Evolutionary conservation across 1,284 basidiomycete genomes (phyloP), one percentile per base, ranked within the genome.

Genomic region (Ustilago tritici): DNA sequence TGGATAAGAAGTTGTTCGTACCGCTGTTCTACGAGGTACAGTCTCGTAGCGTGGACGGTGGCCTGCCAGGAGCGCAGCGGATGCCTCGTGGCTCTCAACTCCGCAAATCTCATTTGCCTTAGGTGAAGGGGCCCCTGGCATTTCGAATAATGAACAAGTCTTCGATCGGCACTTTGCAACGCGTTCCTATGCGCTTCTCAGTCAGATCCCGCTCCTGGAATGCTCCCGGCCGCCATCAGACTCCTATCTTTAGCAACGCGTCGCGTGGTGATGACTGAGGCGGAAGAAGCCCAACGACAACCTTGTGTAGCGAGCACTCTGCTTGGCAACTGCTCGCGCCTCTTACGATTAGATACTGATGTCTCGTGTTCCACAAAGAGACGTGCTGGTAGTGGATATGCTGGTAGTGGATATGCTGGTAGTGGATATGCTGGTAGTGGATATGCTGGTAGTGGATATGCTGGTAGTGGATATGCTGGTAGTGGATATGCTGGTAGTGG

Each of bases 71-170:
- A 46, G 49, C 38, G 38, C 55, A 43, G 28, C 36, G 36, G 38
- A 3, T 9, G 41, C 36, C 41, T 8, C 31, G 56, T 46, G 15
- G 40, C 23, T 54, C 28, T 17, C 53, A 62, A 56, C 61, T 62
- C 61, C 61, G 61, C 61, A 55, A 41, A 62, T 62, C 61, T 62
- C 34, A 34, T 28, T 19, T 10, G 34, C 53, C 14, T 4, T 46
- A 35, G 9, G 54, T 14, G 35, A 52, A 32, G 23, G 32, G 3
- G 11, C 58, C 38, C 58, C 58, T 60, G 54, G 43, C 61, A 55
- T 46, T 41, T 28, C 15, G 61, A n/a, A 56, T 28, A 57, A 57
- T 41, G 46, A 43, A 56, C 54, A 56, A 56, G 36, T 8, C 34
- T 15, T 46, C n/a, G 15, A 28, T 1, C 56, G 17, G 15, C 35